These are phyloP conservation scores for Lepidium africanum DNA, from an alignment of 345 rosid species.

Conservation along the genomic window DNA sequence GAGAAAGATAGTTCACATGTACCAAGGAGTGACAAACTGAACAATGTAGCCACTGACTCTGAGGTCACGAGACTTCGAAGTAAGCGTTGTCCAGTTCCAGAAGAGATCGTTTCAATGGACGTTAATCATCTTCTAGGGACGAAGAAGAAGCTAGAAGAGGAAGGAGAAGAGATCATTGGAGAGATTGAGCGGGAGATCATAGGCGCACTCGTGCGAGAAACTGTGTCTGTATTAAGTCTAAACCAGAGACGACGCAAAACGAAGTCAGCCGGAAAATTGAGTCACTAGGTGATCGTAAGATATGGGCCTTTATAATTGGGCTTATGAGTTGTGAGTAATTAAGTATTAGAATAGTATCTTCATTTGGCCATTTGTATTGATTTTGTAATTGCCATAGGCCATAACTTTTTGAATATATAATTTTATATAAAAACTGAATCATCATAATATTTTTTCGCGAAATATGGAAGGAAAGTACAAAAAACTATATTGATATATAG, in stretches of 20 bases:
- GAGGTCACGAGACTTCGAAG: conserved; percentile 29
- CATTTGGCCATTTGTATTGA: neutral
- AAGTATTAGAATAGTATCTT: neutral
- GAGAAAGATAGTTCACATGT: conserved; percentile 21
- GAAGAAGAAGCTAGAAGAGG: conserved; percentile 31
- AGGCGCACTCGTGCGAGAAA: conserved; percentile 45
- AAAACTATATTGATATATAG: too few species aligned
- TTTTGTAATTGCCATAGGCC: neutral
- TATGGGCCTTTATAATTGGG: neutral
- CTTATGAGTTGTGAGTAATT: neutral
- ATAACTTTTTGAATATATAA: neutral
- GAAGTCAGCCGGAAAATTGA: neutral
- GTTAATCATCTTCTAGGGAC: conserved; percentile 25
- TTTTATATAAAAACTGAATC: too few species aligned
- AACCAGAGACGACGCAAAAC: neutral
- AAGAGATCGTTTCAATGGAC: conserved; percentile 39
- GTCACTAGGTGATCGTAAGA: neutral
- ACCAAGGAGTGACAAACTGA: conserved; percentile 16
- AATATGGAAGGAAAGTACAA: too few species aligned
- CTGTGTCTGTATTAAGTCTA: conserved; percentile 16
- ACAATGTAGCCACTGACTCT: conserved; percentile 18
- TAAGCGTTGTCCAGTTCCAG: conserved; percentile 35
- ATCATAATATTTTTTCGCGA: too few species aligned
- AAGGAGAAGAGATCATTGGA: conserved; percentile 38
- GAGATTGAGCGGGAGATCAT: conserved; percentile 46